Percentiles rank a stretch among this genome's conserved stretches.
Conservation (phyloP, 129 eudicot species). For the sunflower (Helianthus annuus) region HanXRQr2.0-SUNRISE NC_035445.2:76663521-76664020, state of each 20-base stretch:
- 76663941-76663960: no score
- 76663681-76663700: slow-evolving; percentile 72
- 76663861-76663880: no score
- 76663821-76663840: no score
- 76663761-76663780: background rate
- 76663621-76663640: slow-evolving; percentile 63
- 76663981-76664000: no score
- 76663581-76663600: slow-evolving; percentile 54
- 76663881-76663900: no score
- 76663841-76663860: no score
- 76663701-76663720: background rate
- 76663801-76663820: no score
- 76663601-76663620: slow-evolving; percentile 74
- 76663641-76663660: slow-evolving; percentile 59
- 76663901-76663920: no score
- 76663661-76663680: slow-evolving; percentile 74
- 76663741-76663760: background rate
- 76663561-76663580: slow-evolving; percentile 53
- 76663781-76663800: background rate
- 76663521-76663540: slow-evolving; percentile 78
- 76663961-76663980: no score
- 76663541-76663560: slow-evolving; percentile 76
- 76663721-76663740: slow-evolving; percentile 1
- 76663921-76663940: no score
- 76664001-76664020: no score